Evolutionary conservation across 441 rosid species (phyloP).

Genomic region (Macaranga tanarius): DNA sequence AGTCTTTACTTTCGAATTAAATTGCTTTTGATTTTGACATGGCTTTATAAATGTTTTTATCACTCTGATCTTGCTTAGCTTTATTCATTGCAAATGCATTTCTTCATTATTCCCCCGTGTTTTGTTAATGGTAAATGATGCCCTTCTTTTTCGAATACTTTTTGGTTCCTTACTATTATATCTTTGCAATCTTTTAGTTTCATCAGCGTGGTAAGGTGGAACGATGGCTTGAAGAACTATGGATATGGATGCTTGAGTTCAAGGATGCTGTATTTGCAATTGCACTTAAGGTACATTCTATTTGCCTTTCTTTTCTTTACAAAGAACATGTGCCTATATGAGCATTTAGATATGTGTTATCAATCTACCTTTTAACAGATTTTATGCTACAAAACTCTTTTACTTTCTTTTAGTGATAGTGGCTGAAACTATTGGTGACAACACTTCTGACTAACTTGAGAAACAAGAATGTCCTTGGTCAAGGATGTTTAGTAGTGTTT

Average conservation of each 20-base stretch:
- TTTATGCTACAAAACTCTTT: neutral
- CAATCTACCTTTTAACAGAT: neutral
- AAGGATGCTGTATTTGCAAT: constrained; percentile 68
- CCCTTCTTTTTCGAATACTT: neutral
- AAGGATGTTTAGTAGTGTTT: neutral
- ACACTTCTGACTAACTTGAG: neutral
- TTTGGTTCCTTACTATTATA: constrained; percentile 5
- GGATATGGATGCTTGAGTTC: constrained; percentile 86
- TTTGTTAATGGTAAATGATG: neutral
- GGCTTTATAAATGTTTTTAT: neutral
- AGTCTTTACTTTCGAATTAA: neutral
- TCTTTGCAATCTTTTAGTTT: constrained; percentile 46
- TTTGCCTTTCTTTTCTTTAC: neutral
- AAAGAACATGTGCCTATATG: constrained; percentile 10
- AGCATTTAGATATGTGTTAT: neutral
- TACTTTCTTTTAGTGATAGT: neutral
- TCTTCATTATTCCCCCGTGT: neutral
- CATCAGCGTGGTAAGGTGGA: constrained; percentile 71
- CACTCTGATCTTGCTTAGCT: neutral
- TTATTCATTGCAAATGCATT: neutral
- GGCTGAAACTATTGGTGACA: neutral
- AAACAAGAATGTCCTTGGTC: neutral
- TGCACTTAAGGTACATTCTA: constrained; percentile 64
- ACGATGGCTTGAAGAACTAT: constrained; percentile 79
- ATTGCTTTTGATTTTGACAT: neutral